Evolutionary conservation across 164 flowering plant species (phyloP).

Genomic region (Euptelea pleiosperma): DNA sequence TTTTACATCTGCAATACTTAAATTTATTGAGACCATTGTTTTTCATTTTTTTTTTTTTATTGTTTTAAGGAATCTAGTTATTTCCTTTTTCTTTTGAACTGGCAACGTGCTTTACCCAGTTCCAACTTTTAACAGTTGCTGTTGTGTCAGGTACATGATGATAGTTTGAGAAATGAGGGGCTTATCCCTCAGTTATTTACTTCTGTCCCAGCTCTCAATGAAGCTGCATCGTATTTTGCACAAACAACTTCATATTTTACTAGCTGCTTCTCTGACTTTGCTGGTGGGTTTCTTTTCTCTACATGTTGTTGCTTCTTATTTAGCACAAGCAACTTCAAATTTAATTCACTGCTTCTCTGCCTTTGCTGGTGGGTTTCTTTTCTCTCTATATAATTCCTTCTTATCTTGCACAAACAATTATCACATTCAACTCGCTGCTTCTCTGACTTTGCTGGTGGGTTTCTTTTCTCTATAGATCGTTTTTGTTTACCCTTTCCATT

Average conservation of each 20-base stretch:
- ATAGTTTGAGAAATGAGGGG: conserved; percentile 35
- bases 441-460: conserved; percentile 55
- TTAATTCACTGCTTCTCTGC: conserved; percentile 68
- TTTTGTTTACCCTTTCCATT: no score
- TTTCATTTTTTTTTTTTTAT: not conserved
- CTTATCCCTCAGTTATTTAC: conserved; percentile 66
- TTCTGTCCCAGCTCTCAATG: conserved; percentile 72
- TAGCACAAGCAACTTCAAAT: conserved; percentile 73
- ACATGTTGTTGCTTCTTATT: conserved; percentile 38
- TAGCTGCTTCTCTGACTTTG: conserved; percentile 59
- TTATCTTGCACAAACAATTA: conserved; percentile 75
- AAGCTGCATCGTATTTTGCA: conserved; percentile 82
- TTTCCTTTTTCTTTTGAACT: not conserved
- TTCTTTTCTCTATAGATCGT: conserved; percentile 9
- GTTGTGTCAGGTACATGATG: conserved; percentile 33
- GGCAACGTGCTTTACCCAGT: not conserved
- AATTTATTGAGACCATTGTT: not conserved
- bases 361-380: conserved; percentile 46
- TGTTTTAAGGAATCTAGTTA: not conserved
- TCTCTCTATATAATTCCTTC: conserved; percentile 17
- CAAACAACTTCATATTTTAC: conserved; percentile 74
- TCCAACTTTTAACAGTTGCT: conserved; percentile 1
- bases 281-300: conserved; percentile 41
- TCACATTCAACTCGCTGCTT: conserved; percentile 70
- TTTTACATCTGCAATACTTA: not conserved